These are phyloP conservation scores for Metschnikowia shivogae DNA, from an alignment of 805 yeast species.

Conservation along the genomic window DNA sequence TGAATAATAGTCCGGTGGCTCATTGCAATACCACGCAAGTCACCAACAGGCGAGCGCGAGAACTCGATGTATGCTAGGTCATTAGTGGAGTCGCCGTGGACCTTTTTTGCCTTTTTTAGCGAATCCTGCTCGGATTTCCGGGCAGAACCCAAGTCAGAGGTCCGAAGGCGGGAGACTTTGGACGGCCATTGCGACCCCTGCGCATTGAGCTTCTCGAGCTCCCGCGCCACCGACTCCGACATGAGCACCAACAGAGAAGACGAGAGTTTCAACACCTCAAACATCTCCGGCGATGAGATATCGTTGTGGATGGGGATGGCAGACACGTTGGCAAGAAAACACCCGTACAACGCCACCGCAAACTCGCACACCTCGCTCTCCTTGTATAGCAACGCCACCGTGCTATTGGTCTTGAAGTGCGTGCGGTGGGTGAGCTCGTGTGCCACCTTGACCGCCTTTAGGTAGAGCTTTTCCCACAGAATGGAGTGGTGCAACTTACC, in stretches of 20 bases:
- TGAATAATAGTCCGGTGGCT: slow-evolving; percentile 84
- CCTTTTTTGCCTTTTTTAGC: slow-evolving; percentile 14
- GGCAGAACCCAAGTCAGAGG: slow-evolving; percentile 77
- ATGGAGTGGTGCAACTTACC: slow-evolving; percentile 78
- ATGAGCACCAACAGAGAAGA: slow-evolving; percentile 74
- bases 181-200: slow-evolving; percentile 64
- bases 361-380: slow-evolving; percentile 83
- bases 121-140: slow-evolving; percentile 34
- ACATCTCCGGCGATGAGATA: slow-evolving; percentile 62
- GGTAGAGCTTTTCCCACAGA: slow-evolving; percentile 85
- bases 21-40: slow-evolving; percentile 87
- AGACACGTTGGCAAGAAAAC: slow-evolving; percentile 88
- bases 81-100: slow-evolving; percentile 16
- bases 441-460: slow-evolving; percentile 83
- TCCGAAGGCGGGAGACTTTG: slow-evolving; percentile 72
- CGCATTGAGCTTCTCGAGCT: slow-evolving; percentile 60
- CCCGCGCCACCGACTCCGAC: slow-evolving; percentile 74
- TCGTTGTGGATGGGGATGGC: slow-evolving; percentile 90
- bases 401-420: slow-evolving; percentile 72
- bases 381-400: slow-evolving; percentile 80
- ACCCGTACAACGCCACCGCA: slow-evolving; percentile 80
- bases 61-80: slow-evolving; percentile 93
- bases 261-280: slow-evolving; percentile 66
- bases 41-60: slow-evolving; percentile 85
- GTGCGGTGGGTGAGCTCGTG: slow-evolving; percentile 72